Evolutionary conservation across 108 stramenopile genomes (phyloP), one percentile per base, ranked within the genome.

Genomic region (Cyclotella atomus): DNA sequence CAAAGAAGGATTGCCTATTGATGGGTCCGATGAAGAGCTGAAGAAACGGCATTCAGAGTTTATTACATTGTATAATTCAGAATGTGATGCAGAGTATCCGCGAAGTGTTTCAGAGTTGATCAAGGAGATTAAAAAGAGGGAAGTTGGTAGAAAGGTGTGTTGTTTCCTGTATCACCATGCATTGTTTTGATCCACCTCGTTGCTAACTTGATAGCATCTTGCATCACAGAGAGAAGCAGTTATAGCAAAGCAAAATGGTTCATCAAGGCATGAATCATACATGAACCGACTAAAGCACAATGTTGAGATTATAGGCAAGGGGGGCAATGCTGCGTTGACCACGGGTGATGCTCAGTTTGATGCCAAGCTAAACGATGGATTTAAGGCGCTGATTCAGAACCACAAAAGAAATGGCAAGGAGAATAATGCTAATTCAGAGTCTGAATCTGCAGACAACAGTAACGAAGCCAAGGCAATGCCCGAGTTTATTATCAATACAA

Each of bases 1-100:
- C 23, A 65, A 65, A 24, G 72, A 84, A 24, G 83, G 82, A 7
- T 52, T 91, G 29, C 35, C 62, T 21, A 74, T 74, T 4, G 43
- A 43, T 9, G 87, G 89, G 5, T 73, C 65, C 8, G 86, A 88
- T 10, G 16, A 45, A 23, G 74, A 85, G 35, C 62, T 91, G 32
- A 77, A 70, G 44, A 57, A 80, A 24, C 74, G 89, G 10, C 82
- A 87, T 56, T 53, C 70, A 14, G 81, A 80, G 24, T 91, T 70
- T 70, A 69, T 83, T 20, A 64, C 47, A 8, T 57, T 88, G 35
- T 83, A 76, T 66, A 91, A 91, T 66, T 76, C 89, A 0, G 86
- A 91, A 60, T 77, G 73, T 43, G 84, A 88, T 60, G 71, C 84
- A 0, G 66, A 69, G 6, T 70, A 78, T 33, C 89, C 87, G 0